Base-by-base conservation (phyloP, 2,329 filamentous ascomycete genomes). In the Fusarium verrucosum region DNA sequence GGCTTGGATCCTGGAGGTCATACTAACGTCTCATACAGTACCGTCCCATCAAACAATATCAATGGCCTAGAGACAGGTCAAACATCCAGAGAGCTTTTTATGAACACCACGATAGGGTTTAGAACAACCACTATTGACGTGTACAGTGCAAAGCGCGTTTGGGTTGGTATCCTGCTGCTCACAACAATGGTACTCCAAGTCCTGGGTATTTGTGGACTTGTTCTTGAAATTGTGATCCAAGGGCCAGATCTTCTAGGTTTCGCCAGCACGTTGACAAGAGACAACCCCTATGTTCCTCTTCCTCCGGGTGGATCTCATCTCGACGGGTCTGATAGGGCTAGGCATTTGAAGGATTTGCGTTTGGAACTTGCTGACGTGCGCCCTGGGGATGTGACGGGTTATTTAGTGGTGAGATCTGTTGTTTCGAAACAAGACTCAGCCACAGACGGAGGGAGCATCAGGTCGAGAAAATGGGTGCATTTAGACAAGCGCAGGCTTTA, bases 401-500 rank as follows among this genome's bases (percentile, higher is more conserved):
- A 44, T n/a, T 9, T 32, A 10, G 30, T 30, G 16, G 20, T 56
- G 9, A 22, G 46, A 26, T 25, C 25, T 14, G 25, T 50, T 25
- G 17, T 25, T 23, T 23, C 25, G 8, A 10, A 41, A 28, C 20
- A 20, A 33, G 17, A 41, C 11, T 7, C 45, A 19, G 25, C 17
- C 23, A n/a, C 36, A 20, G 36, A 36, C 26, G 44, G 26, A 47
- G 44, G 32, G 23, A 41, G 17, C 32, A 23, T 47, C 25, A 47
- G 40, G n/a, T 47, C 43, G 8, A 36, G 28, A 45, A 35, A 36
- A 28, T 45, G 43, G 43, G 43, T 45, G 28, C 43, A 36, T 20
- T 36, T 45, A 28, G 36, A 45, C 17, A 45, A 28, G 43, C 35
- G 43, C 28, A 45, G 43, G 43, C 43, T 45, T 28, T 45, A 45